Conservation (phyloP, 2,329 filamentous ascomycete genomes). For the Alternaria ventricosa region DNA sequence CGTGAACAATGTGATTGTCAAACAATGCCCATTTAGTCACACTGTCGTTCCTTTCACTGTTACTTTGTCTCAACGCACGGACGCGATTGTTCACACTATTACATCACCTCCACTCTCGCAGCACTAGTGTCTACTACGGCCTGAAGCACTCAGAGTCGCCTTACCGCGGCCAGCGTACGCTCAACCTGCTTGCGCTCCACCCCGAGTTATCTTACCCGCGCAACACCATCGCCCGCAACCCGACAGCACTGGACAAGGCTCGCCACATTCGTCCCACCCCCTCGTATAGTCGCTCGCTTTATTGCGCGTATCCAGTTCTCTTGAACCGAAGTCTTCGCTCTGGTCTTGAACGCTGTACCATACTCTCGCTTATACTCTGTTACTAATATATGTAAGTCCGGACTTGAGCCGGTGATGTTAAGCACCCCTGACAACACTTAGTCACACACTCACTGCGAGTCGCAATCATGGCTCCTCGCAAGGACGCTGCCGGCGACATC, state of each 20-base stretch:
- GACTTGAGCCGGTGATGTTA: not conserved
- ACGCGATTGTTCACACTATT: not conserved
- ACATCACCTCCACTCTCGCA: not conserved
- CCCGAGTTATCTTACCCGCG: not conserved
- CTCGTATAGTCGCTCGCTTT: no score
- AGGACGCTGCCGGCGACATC: not conserved
- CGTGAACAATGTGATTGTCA: not conserved
- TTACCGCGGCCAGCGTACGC: not conserved
- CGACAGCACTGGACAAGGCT: no score
- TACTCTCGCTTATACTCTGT: not conserved
- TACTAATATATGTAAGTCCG: not conserved
- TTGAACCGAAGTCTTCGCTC: no score
- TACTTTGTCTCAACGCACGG: not conserved
- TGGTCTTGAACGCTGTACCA: not conserved
- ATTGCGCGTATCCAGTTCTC: accelerated
- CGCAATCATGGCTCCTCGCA: not conserved
- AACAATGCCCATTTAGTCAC: not conserved
- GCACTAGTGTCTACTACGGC: not conserved
- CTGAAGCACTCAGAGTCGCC: not conserved
- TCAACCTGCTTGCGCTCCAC: not conserved
- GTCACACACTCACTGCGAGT: not conserved
- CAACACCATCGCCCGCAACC: not conserved
- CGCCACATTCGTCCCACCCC: not conserved
- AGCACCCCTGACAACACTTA: not conserved
- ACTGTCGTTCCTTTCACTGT: not conserved